These are phyloP conservation scores for Diutina mesorugosa DNA, from an alignment of 1,139 yeast species.

Conservation along the genomic window DNA sequence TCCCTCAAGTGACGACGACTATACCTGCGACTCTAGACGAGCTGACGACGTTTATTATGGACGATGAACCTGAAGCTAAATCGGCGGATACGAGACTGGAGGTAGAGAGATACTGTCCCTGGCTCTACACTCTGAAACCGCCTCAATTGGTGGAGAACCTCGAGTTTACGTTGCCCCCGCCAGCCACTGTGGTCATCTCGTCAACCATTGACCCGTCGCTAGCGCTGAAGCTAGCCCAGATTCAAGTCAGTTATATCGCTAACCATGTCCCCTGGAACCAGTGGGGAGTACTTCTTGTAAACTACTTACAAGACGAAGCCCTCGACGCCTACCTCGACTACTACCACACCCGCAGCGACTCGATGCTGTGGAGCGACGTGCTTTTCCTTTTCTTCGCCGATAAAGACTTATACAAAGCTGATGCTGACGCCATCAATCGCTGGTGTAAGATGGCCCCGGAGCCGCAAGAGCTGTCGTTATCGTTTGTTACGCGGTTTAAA, in stretches of 20 bases:
- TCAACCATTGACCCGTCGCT: not conserved
- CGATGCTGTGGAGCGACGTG: not conserved
- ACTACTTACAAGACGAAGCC: not conserved
- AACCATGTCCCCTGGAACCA: not conserved
- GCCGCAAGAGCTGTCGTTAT: not conserved
- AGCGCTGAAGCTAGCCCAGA: not conserved
- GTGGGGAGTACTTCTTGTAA: not conserved
- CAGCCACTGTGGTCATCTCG: not conserved
- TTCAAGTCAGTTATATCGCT: not conserved
- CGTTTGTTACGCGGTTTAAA: not conserved
- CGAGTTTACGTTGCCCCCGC: not conserved
- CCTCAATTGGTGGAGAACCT: not conserved
- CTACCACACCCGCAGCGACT: not conserved
- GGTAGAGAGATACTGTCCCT: not conserved
- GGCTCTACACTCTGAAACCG: not conserved
- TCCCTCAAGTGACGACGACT: not conserved
- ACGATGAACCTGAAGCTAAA: not conserved
- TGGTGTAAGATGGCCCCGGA: not conserved
- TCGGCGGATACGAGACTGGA: not conserved
- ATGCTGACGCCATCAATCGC: not conserved
- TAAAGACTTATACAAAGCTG: not conserved
- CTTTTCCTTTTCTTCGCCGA: not conserved
- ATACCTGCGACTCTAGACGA: not conserved
- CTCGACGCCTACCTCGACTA: slow-evolving; percentile 2
- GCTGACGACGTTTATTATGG: not conserved